Evolutionary conservation across 441 rosid species (phyloP), one percentile per base, ranked within the genome.

Genomic region (Mallotus japonicus): DNA sequence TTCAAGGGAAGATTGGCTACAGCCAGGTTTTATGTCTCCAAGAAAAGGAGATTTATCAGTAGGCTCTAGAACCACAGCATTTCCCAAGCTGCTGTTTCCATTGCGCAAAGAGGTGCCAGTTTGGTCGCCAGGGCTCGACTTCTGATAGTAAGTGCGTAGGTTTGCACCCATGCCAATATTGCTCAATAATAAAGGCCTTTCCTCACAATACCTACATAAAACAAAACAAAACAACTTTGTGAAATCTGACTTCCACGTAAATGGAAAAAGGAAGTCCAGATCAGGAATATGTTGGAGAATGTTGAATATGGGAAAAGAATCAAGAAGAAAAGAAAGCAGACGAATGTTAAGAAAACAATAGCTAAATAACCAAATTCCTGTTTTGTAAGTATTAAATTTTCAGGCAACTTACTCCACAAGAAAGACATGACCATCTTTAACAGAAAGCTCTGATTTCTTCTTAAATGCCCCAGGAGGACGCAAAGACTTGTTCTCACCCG

Each of bases 401-500:
- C 19, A 49, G 42, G 61, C 6, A 50, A 80, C 99, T 92, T 88
- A 96, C 98, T 96, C 99, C 97, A 92, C 88, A 58, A 93, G 84
- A 84, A 96, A 86, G 67, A 93, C 87, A 64, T 93, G 99, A 65
- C 99, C 98, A 85, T 96, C 99, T 89, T 89, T 93, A 70, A 86
- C 88, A 75, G 96, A 96, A 57, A 96, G 96, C 81, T 96, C 99
- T 56, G 98, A 89, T 85, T 93, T 96, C 93, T 91, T 96, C 92
- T 96, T 96, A 86, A 93, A 96, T 56, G 99, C 99, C 62, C 98
- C 98, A 5, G 98, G 99, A 77, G 99, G 99, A 70, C 96, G 86
- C 82, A 92, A 79, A 64, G 97, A 86, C 83, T 89, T 96, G 76
- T 90, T 93, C 81, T 93, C 97, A 20, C 97, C 90, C 1, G 97